Evolutionary conservation across 768 basidiomycete genomes (phyloP), one percentile per base, ranked within the genome.

Genomic region (Panus rudis): DNA sequence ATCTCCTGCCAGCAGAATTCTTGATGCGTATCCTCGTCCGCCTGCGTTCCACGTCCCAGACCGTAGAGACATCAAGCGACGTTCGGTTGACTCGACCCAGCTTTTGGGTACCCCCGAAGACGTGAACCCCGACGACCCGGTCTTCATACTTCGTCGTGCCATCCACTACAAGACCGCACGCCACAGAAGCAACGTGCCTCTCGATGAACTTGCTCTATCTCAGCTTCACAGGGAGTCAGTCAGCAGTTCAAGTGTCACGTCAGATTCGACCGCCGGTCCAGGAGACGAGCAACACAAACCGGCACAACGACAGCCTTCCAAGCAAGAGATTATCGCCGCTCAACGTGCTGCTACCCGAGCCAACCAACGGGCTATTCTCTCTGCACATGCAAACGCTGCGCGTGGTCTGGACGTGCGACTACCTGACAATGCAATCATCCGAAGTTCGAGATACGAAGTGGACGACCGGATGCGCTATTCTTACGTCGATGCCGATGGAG

Each of bases 321-420:
- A 82, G 19, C 87, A 89, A 50, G 92, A 96, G 52, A 85, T 96
- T 54, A 96, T 97, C 44, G 89, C 88, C 11, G 92, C 92, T 4
- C 94, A 97, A 57, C 79, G 93, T 4, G 88, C 85, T 1, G 87
- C 82, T 0, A 81, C 76, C 6, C 75, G 89, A 10, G 93, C 92
- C 1, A 93, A 81, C 48, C 93, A 85, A 56, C 74, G 86, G 28
- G 84, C 84, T 6, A 82, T 94, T 21, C 78, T 96, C 1, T 85
- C 86, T 10, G 80, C 92, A 0, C 87, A 91, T 52, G 70, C 79
- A 3, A 97, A 97, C 57, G 77, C 83, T 1, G 73, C 84, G 14
- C 80, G 90, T 33, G 94, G 94, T 1, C 76, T 94, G 59, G 94
- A 98, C 52, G 78, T 99, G 12, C 64, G 91, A 7, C 67, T 97